Evolutionary conservation across 2,329 filamentous ascomycete species (phyloP).

Genomic region (Arthroderma uncinatum): DNA sequence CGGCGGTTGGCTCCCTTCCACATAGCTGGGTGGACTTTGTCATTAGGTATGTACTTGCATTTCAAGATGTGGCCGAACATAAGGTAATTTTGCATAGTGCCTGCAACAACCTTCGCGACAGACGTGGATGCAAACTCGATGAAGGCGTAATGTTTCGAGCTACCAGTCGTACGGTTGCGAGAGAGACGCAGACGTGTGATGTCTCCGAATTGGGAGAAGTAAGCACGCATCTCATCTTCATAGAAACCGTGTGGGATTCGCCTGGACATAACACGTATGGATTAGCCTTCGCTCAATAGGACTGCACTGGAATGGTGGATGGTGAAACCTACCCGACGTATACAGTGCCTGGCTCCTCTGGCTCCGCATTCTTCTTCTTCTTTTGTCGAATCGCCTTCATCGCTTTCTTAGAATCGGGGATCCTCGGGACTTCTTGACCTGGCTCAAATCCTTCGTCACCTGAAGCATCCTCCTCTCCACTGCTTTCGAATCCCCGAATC

Average conservation of each 20-base stretch:
- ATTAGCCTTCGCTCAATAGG: neutral
- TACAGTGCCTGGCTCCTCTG: constrained; percentile 57
- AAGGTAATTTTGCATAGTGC: constrained; percentile 96
- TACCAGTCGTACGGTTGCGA: constrained; percentile 82
- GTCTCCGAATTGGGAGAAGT: constrained; percentile 85
- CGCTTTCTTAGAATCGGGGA: constrained; percentile 37
- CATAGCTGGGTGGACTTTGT: constrained; percentile 66
- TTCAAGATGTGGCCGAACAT: constrained; percentile 90
- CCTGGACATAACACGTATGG: constrained; percentile 26
- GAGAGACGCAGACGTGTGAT: constrained; percentile 72
- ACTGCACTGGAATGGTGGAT: too few relatives aligned
- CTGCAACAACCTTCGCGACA: constrained; percentile 81
- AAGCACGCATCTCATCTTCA: constrained; percentile 86
- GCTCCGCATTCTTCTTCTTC: constrained; percentile 31
- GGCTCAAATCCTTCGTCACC: constrained; percentile 38
- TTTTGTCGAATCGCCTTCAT: constrained; percentile 43
- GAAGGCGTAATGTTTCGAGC: constrained; percentile 88
- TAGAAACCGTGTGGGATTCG: constrained; percentile 93
- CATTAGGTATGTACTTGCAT: constrained; percentile 65
- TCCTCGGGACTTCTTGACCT: constrained; percentile 33
- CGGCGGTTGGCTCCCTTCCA: constrained; percentile 86
- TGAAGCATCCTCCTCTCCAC: constrained; percentile 39
- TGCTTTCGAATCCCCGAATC: constrained; percentile 46
- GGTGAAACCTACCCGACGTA: constrained; percentile 58
- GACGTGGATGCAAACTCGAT: constrained; percentile 69